Evolutionary conservation across 805 yeast genomes (phyloP).

Genomic region (Metschnikowia corniflorae): DNA sequence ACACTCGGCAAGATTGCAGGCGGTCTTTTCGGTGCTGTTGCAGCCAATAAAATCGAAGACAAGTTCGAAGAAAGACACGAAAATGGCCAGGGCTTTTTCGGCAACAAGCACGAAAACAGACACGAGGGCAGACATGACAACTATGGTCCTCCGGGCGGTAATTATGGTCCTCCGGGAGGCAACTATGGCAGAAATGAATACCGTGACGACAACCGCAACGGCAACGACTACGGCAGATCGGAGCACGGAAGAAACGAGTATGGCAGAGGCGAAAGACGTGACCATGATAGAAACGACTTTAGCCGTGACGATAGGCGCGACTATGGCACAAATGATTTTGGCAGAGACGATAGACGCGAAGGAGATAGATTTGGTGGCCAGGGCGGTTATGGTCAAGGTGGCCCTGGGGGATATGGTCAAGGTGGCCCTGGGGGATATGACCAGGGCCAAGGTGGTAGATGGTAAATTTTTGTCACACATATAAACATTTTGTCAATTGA

Average conservation of each 20-base stretch:
- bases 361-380: slow-evolving; percentile 7
- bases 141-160: slow-evolving; percentile 5
- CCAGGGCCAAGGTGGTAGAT: slow-evolving; percentile 14
- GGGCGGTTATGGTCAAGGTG: slow-evolving; percentile 14
- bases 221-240: slow-evolving; percentile 7
- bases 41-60: slow-evolving; percentile 49
- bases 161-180: no score
- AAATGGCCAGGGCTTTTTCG: slow-evolving; percentile 1
- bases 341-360: no score
- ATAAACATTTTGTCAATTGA: no score
- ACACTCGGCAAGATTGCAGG: slow-evolving; percentile 48
- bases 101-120: background rate
- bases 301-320: background rate
- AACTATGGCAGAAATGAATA: slow-evolving; percentile 10
- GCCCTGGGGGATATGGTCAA: slow-evolving; percentile 14
- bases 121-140: slow-evolving; percentile 6
- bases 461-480: no score
- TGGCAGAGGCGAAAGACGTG: slow-evolving; percentile 7
- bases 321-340: slow-evolving; percentile 3
- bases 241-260: slow-evolving; percentile 4
- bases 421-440: slow-evolving; percentile 15
- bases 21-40: slow-evolving; percentile 53
- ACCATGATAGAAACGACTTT: background rate
- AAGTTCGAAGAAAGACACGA: slow-evolving; percentile 25
- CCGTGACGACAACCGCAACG: background rate